These are phyloP conservation scores for Vigna radiata DNA, from an alignment of 306 rosid genomes.

Conservation along the genomic window DNA sequence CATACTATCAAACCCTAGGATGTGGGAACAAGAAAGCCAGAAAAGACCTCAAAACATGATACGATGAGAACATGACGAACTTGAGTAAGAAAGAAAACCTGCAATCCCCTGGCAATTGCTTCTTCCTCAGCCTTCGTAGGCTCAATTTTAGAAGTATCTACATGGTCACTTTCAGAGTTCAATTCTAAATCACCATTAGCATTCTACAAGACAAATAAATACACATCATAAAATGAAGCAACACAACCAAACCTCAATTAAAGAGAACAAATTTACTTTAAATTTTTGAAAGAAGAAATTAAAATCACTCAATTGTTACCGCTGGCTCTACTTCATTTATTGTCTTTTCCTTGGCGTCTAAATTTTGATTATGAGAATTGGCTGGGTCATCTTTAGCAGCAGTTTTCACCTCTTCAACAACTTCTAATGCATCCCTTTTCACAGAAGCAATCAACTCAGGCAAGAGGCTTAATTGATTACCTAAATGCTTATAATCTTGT, in stretches of 20 bases:
- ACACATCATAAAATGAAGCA: slow-evolving; percentile 45
- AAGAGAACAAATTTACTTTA: slow-evolving; percentile 4
- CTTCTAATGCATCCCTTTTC: slow-evolving; percentile 77
- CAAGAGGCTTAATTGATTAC: slow-evolving; percentile 64
- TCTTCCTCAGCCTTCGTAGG: slow-evolving; percentile 96
- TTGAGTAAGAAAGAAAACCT: slow-evolving; percentile 61
- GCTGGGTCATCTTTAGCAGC: slow-evolving; percentile 52
- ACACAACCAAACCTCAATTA: slow-evolving; percentile 33
- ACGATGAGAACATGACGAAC: slow-evolving; percentile 26
- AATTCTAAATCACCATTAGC: slow-evolving; percentile 70
- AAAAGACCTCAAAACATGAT: slow-evolving; percentile 34
- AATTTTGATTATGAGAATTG: slow-evolving; percentile 42
- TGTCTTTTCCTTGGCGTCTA: slow-evolving; percentile 55
- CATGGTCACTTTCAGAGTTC: slow-evolving; percentile 70
- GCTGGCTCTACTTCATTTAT: slow-evolving; percentile 60
- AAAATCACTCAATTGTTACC: slow-evolving; percentile 60
- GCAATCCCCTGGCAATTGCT: slow-evolving; percentile 93
- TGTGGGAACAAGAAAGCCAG: slow-evolving; percentile 35
- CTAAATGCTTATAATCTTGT: slow-evolving; percentile 57
- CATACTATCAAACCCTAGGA: slow-evolving; percentile 42
- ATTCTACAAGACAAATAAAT: slow-evolving; percentile 58
- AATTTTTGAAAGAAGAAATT: slow-evolving; percentile 11
- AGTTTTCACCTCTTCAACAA: slow-evolving; percentile 63
- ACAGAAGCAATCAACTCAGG: slow-evolving; percentile 92
- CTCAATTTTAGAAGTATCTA: slow-evolving; percentile 77